Conservation (phyloP, 495 filamentous ascomycete species). For the Neurospora sp. region DNA sequence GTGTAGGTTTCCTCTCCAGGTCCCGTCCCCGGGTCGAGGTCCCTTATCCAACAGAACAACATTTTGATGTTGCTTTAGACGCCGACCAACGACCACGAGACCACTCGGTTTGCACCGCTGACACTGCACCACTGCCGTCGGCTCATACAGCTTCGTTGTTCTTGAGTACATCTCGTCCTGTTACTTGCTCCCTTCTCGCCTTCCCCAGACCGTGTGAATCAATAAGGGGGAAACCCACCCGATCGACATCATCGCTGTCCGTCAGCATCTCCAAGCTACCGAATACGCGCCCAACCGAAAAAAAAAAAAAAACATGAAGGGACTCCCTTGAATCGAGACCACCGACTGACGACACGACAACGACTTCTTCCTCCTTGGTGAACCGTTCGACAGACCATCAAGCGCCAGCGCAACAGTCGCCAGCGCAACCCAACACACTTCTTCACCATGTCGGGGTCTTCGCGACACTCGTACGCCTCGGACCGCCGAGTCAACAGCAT, state of each 20-base stretch:
- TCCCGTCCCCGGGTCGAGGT: background rate
- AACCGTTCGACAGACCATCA: background rate
- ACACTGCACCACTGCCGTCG: background rate
- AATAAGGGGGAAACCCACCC: background rate
- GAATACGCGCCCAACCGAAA: background rate
- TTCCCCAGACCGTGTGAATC: background rate
- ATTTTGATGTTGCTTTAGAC: background rate
- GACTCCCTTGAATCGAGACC: background rate
- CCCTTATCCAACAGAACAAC: background rate
- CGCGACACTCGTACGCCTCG: conserved; percentile 26
- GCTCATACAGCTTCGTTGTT: background rate
- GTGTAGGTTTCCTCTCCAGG: background rate
- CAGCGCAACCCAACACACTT: background rate
- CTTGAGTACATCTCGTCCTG: background rate
- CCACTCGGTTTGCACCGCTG: background rate
- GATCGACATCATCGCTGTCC: background rate
- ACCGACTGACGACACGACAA: background rate
- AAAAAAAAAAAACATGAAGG: background rate
- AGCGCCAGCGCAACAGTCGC: background rate
- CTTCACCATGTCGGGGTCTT: conserved; percentile 33
- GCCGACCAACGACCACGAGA: background rate
- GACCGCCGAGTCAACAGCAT: conserved; percentile 36
- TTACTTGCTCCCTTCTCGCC: background rate
- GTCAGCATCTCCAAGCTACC: background rate
- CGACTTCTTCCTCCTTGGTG: background rate